Evolutionary conservation across 2,329 filamentous ascomycete genomes (phyloP), one percentile per base, ranked within the genome.

Genomic region (Pseudogymnoascus sp.): DNA sequence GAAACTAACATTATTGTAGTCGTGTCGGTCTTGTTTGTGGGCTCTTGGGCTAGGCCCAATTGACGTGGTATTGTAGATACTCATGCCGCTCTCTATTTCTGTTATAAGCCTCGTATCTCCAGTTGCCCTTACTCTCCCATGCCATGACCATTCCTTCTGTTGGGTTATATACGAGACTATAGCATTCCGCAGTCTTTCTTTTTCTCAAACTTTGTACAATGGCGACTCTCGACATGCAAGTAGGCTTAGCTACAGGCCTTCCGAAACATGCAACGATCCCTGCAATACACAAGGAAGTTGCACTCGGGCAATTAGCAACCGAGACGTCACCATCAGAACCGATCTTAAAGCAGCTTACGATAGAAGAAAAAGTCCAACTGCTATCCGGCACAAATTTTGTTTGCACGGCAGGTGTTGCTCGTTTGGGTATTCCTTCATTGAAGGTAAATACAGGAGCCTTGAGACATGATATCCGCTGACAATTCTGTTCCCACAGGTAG

Each of bases 301-400:
- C 9, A 42, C 9, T 11, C 2, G 22, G 22, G 11, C 41, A 45
- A 23, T 1, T 23, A 14, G 12, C 22, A 45, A 23, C 41, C 19
- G 22, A 25, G 5, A 45, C 12, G 12, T 4, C 22, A 25, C 22
- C 22, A 25, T n/a, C 41, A 45, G 41, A 25, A n/a, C 22, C 41
- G 6, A 14, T 64, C 2, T 60, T 72, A 36, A 59, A 65, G 23
- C 62, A 67, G 59, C 65, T 73, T 42, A 71, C 70, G 35, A 65
- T 73, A 36, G 70, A 72, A 36, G 72, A 73, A 62, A 72, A 73
- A 60, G 67, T 72, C 35, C 66, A 66, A 14, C 63, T 73, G 41
- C 65, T 73, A 30, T 67, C 70, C 9, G 70, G 69, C 22, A 63
- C 64, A 25, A 67, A 69, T 64, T 61, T 69, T n/a, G 71, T 68